A percentile compares a stretch with the other conserved stretches of the same genome.
phyloP scores from a whole-genome alignment of 2,329 filamentous ascomycete species.

The Colletotrichum somersetense region DNA sequence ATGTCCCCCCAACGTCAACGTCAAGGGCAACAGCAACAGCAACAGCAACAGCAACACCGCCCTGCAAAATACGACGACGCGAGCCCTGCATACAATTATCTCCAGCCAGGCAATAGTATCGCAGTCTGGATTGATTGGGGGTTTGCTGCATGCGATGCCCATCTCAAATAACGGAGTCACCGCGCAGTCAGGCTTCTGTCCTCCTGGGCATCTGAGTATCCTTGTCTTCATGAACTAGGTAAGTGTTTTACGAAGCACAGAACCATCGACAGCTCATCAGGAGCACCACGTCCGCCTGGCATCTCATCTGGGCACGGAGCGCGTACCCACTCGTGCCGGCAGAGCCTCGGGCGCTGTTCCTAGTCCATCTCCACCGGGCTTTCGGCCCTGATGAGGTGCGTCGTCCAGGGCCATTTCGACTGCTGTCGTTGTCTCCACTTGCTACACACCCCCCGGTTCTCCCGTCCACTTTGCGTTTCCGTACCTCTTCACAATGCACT shows the following conservation, averaged over 20 bases:
- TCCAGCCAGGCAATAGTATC: not conserved
- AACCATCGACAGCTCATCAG: constrained; percentile 10
- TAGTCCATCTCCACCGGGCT: constrained; percentile 8
- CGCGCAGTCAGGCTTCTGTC: not conserved
- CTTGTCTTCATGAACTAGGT: not conserved
- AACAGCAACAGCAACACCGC: not conserved
- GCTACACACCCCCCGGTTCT: constrained; percentile 6
- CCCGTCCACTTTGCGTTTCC: constrained; percentile 10
- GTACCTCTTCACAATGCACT: constrained; percentile 27
- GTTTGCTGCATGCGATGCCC: not conserved
- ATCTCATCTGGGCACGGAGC: constrained; percentile 5
- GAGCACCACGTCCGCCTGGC: constrained; percentile 8
- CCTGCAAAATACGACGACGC: not conserved
- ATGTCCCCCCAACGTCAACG: not conserved
- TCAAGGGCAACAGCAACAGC: not conserved
- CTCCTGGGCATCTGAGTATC: not conserved
- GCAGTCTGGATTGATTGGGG: not conserved
- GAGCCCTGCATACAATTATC: not conserved
- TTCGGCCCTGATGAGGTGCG: constrained; percentile 25
- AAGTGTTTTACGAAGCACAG: not conserved
- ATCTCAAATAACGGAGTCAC: not conserved
- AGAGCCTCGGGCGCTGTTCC: constrained; percentile 32
- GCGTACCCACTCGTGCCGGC: constrained; percentile 18
- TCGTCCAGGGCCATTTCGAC: constrained; percentile 13
- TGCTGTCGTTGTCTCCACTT: not conserved